Conservation (phyloP, 2,329 filamentous ascomycete genomes). For the Talaromyces pinophilus region DNA sequence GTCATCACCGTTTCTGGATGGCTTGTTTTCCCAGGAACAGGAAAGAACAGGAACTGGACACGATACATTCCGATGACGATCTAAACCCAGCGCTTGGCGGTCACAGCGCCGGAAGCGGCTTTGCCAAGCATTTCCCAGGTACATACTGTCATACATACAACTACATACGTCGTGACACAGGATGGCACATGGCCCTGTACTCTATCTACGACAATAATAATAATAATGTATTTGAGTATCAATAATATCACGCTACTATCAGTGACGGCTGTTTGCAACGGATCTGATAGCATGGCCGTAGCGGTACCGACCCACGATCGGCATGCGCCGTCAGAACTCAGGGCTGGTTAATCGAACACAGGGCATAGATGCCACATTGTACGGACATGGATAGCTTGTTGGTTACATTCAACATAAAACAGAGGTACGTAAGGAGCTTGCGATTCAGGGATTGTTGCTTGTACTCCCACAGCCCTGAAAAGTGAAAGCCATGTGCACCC, state of each 20-base stretch:
- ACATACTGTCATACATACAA: neutral
- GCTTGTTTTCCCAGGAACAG: neutral
- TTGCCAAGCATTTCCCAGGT: slow-evolving; percentile 8
- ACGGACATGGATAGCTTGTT: neutral
- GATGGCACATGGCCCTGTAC: neutral
- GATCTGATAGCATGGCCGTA: neutral
- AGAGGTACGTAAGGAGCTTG: neutral
- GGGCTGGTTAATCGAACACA: neutral
- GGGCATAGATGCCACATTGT: neutral
- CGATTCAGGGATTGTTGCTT: neutral
- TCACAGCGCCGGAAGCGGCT: slow-evolving; percentile 12
- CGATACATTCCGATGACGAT: slow-evolving; percentile 8
- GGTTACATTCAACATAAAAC: neutral
- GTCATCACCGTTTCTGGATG: neutral
- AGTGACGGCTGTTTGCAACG: neutral
- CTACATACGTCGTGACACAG: neutral
- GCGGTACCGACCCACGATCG: neutral
- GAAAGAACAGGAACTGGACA: neutral
- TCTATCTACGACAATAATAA: neutral
- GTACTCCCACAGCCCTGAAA: neutral
- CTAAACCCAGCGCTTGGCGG: slow-evolving; percentile 5
- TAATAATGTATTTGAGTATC: neutral
- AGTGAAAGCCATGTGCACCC: neutral
- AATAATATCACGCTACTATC: neutral
- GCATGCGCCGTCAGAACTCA: neutral